Conservation (phyloP, 2,329 filamentous ascomycete species). For the Incumbomyces lentus region DNA sequence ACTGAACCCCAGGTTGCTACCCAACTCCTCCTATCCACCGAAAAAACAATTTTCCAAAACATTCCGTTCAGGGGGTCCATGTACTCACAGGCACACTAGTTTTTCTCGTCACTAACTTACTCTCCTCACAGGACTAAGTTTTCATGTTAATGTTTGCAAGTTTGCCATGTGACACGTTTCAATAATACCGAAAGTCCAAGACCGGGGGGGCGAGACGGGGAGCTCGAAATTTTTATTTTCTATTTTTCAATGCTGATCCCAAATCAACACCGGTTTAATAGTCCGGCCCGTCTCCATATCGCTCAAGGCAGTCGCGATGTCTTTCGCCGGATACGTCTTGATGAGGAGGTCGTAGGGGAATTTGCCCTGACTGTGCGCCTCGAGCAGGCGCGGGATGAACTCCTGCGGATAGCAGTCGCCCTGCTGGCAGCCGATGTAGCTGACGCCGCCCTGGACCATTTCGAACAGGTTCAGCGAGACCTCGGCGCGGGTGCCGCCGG, state of each 20-base stretch:
- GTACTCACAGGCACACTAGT: too few species aligned
- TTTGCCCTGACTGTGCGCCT: slow-evolving; percentile 27
- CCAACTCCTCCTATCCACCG: too few species aligned
- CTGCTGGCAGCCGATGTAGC: slow-evolving; percentile 17
- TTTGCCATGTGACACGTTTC: too few species aligned
- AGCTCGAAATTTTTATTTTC: too few species aligned
- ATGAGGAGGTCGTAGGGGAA: slow-evolving; percentile 39
- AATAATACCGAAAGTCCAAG: too few species aligned
- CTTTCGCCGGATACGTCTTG: slow-evolving; percentile 32
- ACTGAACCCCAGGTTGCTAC: too few species aligned
- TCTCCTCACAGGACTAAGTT: too few species aligned
- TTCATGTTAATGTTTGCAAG: too few species aligned
- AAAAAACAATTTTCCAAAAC: too few species aligned
- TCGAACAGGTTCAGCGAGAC: slow-evolving; percentile 18
- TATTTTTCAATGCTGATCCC: slow-evolving; percentile 18
- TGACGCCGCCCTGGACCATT: slow-evolving; percentile 17
- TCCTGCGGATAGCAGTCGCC: slow-evolving; percentile 19
- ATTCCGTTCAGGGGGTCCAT: too few species aligned
- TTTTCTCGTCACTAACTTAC: too few species aligned
- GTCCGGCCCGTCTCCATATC: slow-evolving; percentile 23
- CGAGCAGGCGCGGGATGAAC: slow-evolving; percentile 16
- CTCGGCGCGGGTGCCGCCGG: slow-evolving; percentile 15
- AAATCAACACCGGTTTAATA: slow-evolving; percentile 25
- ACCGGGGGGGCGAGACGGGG: too few species aligned
- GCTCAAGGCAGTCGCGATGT: slow-evolving; percentile 20